These are phyloP conservation scores for Rhizophora mangle DNA, from an alignment of 345 rosid species.

Conservation along the genomic window DNA sequence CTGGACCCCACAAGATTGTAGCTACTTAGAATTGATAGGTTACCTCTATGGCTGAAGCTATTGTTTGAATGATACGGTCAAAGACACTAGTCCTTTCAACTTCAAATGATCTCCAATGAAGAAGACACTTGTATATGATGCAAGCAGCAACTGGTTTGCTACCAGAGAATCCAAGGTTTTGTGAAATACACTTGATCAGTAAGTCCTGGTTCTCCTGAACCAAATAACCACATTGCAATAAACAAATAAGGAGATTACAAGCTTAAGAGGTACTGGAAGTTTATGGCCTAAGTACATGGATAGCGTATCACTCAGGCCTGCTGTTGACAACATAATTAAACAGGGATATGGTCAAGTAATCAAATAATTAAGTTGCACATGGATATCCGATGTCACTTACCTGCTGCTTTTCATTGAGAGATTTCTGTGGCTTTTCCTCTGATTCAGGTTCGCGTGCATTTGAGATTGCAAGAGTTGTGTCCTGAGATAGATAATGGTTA, in stretches of 20 bases:
- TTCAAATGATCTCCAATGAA: constrained; percentile 99
- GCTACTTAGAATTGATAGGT: constrained; percentile 1
- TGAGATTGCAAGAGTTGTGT: constrained; percentile 48
- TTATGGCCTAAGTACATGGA: background rate
- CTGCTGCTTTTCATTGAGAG: constrained; percentile 97
- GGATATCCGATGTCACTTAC: constrained; percentile 31
- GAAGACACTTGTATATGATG: constrained; percentile 86
- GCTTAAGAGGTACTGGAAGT: constrained; percentile 5
- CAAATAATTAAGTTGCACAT: background rate
- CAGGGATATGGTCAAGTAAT: background rate
- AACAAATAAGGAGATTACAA: constrained; percentile 8
- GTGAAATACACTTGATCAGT: constrained; percentile 80
- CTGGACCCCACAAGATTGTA: background rate
- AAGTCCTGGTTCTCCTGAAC: constrained; percentile 91
- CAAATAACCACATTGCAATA: constrained; percentile 16
- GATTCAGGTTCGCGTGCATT: constrained; percentile 83
- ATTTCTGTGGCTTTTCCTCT: constrained; percentile 95
- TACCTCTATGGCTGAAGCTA: constrained; percentile 88
- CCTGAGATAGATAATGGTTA: constrained; percentile 44
- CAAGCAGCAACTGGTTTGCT: constrained; percentile 96
- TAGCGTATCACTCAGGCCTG: too few species aligned
- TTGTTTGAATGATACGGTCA: constrained; percentile 94
- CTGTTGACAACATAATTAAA: too few species aligned
- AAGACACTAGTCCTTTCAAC: constrained; percentile 89
- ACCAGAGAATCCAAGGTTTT: constrained; percentile 87